A percentile compares a stretch with the other conserved stretches of the same genome.
These are phyloP conservation scores for Phylloporus arenicola DNA, from an alignment of 768 basidiomycete species.

Conservation along the genomic window DNA sequence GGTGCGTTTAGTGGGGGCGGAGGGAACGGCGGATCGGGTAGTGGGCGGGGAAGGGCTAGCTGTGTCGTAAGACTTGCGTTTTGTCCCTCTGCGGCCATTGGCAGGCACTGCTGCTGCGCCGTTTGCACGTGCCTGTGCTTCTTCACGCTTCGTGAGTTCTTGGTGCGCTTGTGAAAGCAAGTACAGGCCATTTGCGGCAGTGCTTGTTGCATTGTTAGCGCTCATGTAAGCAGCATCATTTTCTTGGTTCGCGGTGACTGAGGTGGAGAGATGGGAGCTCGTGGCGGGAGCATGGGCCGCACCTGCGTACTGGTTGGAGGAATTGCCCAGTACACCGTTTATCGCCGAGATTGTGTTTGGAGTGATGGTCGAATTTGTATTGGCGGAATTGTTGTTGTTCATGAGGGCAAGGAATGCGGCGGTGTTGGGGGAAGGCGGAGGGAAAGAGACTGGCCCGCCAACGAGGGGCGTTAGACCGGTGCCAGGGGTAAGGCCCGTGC, in stretches of 20 bases:
- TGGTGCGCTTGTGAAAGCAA: constrained; percentile 93
- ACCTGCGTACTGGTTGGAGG: constrained; percentile 23
- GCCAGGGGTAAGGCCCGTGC: constrained; percentile 73
- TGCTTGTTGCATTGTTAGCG: constrained; percentile 54
- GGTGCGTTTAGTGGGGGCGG: constrained; percentile 31
- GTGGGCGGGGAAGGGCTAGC: constrained; percentile 31
- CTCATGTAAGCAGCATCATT: constrained; percentile 33
- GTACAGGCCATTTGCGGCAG: constrained; percentile 89
- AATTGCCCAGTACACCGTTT: constrained; percentile 63
- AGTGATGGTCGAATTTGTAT: constrained; percentile 47
- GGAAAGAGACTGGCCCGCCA: constrained; percentile 69
- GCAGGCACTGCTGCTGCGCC: constrained; percentile 29
- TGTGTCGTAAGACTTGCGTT: constrained; percentile 61
- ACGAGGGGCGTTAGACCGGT: constrained; percentile 79
- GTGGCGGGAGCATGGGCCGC: constrained; percentile 31
- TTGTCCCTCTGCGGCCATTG: constrained; percentile 48
- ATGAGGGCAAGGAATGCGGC: constrained; percentile 92
- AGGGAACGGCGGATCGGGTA: constrained; percentile 22
- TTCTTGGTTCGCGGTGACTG: constrained; percentile 32
- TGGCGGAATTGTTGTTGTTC: constrained; percentile 44
- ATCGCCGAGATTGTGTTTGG: constrained; percentile 57
- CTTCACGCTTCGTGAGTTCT: constrained; percentile 93
- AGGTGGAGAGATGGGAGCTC: constrained; percentile 33
- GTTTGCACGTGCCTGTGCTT: constrained; percentile 63
- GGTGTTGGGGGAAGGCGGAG: constrained; percentile 81